phyloP scores from a whole-genome alignment of 1,139 yeast genomes.

The Saccharomyces uvarum region DNA sequence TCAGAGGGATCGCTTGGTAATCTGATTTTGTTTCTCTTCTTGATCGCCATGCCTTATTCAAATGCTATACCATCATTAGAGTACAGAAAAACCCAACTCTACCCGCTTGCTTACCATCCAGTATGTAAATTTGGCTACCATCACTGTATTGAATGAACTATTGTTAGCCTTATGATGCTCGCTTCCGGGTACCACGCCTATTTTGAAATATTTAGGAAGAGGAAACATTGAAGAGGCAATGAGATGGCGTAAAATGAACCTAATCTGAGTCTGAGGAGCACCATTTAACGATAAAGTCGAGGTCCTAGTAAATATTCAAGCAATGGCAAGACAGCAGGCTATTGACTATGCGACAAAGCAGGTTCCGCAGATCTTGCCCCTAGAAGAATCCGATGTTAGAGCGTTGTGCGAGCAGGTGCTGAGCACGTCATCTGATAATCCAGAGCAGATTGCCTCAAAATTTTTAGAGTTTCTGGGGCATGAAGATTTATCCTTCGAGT shows the following conservation, averaged over 20 bases:
- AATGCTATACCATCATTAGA: neutral
- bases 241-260: neutral
- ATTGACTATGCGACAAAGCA: conserved; percentile 22
- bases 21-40: neutral
- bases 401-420: conserved; percentile 26
- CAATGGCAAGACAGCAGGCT: conserved; percentile 28
- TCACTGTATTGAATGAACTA: neutral
- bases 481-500: conserved; percentile 27
- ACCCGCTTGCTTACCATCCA: neutral
- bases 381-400: conserved; percentile 25
- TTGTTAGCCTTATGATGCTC: neutral
- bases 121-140: neutral
- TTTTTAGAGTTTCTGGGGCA: conserved; percentile 31
- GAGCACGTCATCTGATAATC: conserved; percentile 8
- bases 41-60: neutral
- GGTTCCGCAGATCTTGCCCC: conserved; percentile 29
- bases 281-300: neutral
- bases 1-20: neutral
- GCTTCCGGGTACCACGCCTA: neutral
- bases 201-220: neutral
- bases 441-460: conserved; percentile 26
- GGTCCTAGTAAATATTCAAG: neutral
- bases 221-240: neutral
- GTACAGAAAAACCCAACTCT: neutral
- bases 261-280: neutral